Percentiles rank a stretch among this genome's conserved stretches.
phyloP scores from a whole-genome alignment of 768 basidiomycete genomes.

The Xerocomus brunneocitrinus region DNA sequence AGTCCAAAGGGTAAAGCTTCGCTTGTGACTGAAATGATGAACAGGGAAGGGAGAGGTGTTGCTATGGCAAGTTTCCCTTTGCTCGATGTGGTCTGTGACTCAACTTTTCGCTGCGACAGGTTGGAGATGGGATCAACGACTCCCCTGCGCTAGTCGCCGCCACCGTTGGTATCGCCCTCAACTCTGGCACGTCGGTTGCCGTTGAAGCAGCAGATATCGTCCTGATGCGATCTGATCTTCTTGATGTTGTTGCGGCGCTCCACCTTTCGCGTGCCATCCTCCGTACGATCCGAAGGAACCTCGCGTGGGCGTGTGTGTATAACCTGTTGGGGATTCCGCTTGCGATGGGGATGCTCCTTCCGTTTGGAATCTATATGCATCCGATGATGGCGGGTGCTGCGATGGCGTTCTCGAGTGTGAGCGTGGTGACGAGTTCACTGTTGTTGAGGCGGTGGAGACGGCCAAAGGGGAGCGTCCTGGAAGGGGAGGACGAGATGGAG shows the following conservation, averaged over 20 bases:
- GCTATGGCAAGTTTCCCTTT: constrained; percentile 69
- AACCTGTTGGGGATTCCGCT: constrained; percentile 92
- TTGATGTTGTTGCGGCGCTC: constrained; percentile 96
- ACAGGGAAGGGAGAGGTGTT: constrained; percentile 60
- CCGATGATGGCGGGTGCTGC: constrained; percentile 99
- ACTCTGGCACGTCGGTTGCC: constrained; percentile 93
- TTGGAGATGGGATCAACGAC: constrained; percentile 99
- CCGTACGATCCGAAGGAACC: constrained; percentile 84
- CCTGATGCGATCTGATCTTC: constrained; percentile 92
- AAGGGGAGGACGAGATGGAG: constrained; percentile 36
- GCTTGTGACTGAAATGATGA: constrained; percentile 75
- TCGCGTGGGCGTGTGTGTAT: constrained; percentile 95
- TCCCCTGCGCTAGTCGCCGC: constrained; percentile 96
- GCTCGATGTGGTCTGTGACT: not conserved
- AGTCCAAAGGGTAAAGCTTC: constrained; percentile 94
- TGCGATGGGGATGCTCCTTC: constrained; percentile 95
- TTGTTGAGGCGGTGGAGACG: constrained; percentile 82
- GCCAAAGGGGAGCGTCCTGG: constrained; percentile 67
- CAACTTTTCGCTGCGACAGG: constrained; percentile 40
- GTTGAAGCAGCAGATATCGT: constrained; percentile 98
- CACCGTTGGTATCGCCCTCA: constrained; percentile 93
- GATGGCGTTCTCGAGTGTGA: constrained; percentile 97
- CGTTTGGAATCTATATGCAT: constrained; percentile 87
- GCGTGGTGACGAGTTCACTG: constrained; percentile 88
- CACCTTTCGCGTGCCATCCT: constrained; percentile 89